A percentile compares a stretch with the other conserved stretches of the same genome.
These are phyloP conservation scores for Avicennia marina DNA, from an alignment of 257 asterid species.

Conservation along the genomic window DNA sequence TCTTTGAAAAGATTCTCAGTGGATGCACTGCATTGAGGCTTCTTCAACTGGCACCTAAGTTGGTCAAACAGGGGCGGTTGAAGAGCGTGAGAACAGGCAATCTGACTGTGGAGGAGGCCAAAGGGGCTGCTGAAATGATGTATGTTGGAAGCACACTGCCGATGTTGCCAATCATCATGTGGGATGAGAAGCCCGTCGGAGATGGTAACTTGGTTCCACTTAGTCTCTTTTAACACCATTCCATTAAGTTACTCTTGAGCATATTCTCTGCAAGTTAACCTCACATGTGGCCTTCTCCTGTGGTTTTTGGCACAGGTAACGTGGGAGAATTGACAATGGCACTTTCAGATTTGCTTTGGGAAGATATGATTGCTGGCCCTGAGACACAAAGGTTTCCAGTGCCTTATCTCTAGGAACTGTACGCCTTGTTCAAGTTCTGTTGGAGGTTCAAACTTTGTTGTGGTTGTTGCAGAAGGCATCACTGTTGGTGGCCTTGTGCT, in stretches of 20 bases:
- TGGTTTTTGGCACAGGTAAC: conserved; percentile 37
- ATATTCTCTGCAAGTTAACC: background rate
- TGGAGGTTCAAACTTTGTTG: too few relatives aligned
- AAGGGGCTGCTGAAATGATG: conserved; percentile 73
- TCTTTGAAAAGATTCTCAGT: conserved; percentile 59
- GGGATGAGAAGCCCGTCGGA: conserved; percentile 85
- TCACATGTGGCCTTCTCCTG: background rate
- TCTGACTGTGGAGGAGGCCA: conserved; percentile 53
- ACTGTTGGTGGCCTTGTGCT: too few relatives aligned
- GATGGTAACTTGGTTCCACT: conserved; percentile 69
- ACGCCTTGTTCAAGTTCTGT: too few relatives aligned
- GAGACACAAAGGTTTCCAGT: conserved; percentile 53
- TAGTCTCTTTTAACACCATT: too few relatives aligned
- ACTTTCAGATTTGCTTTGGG: conserved; percentile 88
- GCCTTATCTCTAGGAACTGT: conserved; percentile 40
- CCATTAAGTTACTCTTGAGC: background rate
- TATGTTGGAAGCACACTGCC: conserved; percentile 91
- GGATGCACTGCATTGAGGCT: conserved; percentile 93
- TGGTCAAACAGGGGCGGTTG: conserved; percentile 60
- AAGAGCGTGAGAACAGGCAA: conserved; percentile 41
- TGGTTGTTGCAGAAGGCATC: too few relatives aligned
- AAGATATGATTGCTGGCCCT: conserved; percentile 84
- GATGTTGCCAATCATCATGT: conserved; percentile 52
- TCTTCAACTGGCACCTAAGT: conserved; percentile 60
- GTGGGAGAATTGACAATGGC: conserved; percentile 91